Evolutionary conservation across 2,329 filamentous ascomycete species (phyloP).

Genomic region (Xylariales sp.): DNA sequence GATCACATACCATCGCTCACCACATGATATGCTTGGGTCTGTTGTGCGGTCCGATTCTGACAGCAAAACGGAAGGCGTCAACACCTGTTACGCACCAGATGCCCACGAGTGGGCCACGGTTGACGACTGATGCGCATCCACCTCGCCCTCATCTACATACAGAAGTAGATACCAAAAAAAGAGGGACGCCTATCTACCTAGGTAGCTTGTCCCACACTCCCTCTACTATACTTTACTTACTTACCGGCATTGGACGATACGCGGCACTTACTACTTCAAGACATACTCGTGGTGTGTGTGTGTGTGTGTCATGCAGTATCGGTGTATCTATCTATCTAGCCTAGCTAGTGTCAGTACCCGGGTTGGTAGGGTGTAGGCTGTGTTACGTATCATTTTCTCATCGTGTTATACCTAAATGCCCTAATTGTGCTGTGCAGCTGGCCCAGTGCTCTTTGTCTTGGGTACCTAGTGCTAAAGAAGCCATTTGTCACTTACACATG

Average conservation of each 20-base stretch:
- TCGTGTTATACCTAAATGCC: not conserved
- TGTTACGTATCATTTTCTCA: constrained; percentile 38
- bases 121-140: constrained; percentile 20
- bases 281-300: constrained; percentile 13
- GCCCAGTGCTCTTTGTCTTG: constrained; percentile 18
- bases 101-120: constrained; percentile 25
- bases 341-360: constrained; percentile 1
- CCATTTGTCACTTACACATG: constrained; percentile 35
- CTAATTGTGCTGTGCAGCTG: constrained; percentile 14
- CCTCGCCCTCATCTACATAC: constrained; percentile 2
- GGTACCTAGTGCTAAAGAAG: constrained; percentile 14
- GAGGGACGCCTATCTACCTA: not conserved
- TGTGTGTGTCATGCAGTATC: constrained; percentile 15
- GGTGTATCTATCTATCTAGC: not conserved
- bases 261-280: constrained; percentile 35
- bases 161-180: too few species aligned
- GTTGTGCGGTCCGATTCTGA: constrained; percentile 32
- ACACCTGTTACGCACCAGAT: constrained; percentile 17
- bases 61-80: constrained; percentile 27
- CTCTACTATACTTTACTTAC: constrained; percentile 4
- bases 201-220: constrained; percentile 1
- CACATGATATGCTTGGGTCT: constrained; percentile 34
- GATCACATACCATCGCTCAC: constrained; percentile 14
- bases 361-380: constrained; percentile 11
- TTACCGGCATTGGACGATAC: constrained; percentile 29